phyloP scores from a whole-genome alignment of 2,329 filamentous ascomycete species.

The Fusarium paranaense region DNA sequence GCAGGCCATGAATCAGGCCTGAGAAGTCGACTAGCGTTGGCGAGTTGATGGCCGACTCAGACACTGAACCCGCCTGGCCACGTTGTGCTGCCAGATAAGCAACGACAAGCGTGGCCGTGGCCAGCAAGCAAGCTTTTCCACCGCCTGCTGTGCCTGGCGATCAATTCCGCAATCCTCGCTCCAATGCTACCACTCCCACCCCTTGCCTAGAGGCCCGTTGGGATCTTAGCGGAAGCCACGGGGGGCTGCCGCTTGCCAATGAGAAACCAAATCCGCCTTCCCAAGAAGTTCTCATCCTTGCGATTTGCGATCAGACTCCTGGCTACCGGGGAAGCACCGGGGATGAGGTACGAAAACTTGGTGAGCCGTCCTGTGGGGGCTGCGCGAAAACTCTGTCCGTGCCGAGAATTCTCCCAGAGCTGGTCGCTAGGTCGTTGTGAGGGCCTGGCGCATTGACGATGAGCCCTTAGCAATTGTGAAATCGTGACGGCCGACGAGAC shows the following conservation, averaged over 20 bases:
- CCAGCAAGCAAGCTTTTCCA: constrained; percentile 24
- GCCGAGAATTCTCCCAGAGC: constrained; percentile 4
- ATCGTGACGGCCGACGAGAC: constrained; percentile 10
- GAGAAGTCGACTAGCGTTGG: constrained; percentile 1
- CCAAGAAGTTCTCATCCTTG: constrained; percentile 28
- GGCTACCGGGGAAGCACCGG: constrained; percentile 3
- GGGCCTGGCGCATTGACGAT: constrained; percentile 13
- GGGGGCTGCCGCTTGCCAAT: constrained; percentile 40
- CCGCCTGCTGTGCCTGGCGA: constrained; percentile 35
- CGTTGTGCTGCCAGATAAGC: constrained; percentile 26
- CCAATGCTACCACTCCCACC: constrained; percentile 10
- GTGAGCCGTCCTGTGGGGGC: constrained; percentile 5
- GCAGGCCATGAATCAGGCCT: constrained; percentile 20
- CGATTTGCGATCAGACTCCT: constrained; percentile 9
- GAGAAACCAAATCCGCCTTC: constrained; percentile 15
- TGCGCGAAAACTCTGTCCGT: constrained; percentile 14
- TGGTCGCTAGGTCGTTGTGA: background rate
- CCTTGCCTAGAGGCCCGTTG: constrained; percentile 7
- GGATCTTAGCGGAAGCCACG: constrained; percentile 30
- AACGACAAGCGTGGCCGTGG: constrained; percentile 6
- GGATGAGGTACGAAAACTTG: constrained; percentile 1
- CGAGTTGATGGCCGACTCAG: constrained; percentile 8
- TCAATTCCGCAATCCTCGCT: constrained; percentile 23
- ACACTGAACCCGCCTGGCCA: constrained; percentile 14
- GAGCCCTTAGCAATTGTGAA: constrained; percentile 10